A percentile compares a stretch with the other conserved stretches of the same genome.
phyloP scores from a whole-genome alignment of 2,329 filamentous ascomycete species.

The Colletotrichum destructivum region DNA sequence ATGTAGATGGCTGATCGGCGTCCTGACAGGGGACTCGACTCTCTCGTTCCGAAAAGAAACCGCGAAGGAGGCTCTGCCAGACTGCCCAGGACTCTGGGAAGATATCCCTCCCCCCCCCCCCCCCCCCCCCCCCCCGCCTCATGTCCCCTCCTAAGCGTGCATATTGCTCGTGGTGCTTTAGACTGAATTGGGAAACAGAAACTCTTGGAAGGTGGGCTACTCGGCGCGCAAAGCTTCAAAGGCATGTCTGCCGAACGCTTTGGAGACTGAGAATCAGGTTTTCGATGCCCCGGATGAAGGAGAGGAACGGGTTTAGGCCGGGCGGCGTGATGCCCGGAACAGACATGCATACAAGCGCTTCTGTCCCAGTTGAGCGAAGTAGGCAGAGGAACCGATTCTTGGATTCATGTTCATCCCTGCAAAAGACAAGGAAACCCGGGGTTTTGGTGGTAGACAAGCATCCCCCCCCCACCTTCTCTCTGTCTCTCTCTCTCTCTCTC shows the following conservation, averaged over 20 bases:
- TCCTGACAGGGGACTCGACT: background rate
- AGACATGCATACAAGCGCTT: constrained; percentile 1
- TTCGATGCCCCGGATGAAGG: constrained; percentile 14
- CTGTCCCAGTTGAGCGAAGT: constrained; percentile 3
- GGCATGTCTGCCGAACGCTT: constrained; percentile 5
- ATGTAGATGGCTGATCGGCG: constrained; percentile 32
- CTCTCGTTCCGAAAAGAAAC: background rate
- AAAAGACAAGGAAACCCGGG: background rate
- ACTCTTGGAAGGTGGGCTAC: background rate
- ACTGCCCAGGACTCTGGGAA: constrained; percentile 3
- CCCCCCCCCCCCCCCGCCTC: background rate
- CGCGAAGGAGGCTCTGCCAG: constrained; percentile 32
- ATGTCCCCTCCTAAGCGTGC: constrained; percentile 7
- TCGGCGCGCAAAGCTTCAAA: background rate
- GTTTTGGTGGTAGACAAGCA: background rate
- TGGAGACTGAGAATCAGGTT: constrained; percentile 24
- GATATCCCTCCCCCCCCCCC: background rate
- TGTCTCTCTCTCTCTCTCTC: too few species aligned
- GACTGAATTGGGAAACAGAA: constrained; percentile 12
- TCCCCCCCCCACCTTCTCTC: background rate
- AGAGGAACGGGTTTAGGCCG: constrained; percentile 12
- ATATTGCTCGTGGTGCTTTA: constrained; percentile 11
- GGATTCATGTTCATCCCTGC: too few species aligned
- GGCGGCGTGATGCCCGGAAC: constrained; percentile 7
- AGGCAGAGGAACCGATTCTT: background rate